A percentile compares a stretch with the other conserved stretches of the same genome.
Evolutionary conservation across 2,329 filamentous ascomycete genomes (phyloP).

Genomic region (Metarhizium anisopliae): DNA sequence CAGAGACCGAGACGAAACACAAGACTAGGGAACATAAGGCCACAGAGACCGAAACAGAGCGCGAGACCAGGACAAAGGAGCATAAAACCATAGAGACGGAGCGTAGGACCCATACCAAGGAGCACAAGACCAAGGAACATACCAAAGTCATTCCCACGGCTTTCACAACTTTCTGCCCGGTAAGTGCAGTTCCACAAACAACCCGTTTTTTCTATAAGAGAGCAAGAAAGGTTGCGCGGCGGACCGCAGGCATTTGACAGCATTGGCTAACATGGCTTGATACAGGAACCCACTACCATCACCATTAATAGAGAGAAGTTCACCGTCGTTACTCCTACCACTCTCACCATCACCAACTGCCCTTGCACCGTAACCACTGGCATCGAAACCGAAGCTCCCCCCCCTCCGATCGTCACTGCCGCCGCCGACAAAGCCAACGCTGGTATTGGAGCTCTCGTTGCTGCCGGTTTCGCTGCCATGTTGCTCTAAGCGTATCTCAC

Average conservation of each 20-base stretch:
- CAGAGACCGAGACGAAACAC: too few relatives aligned
- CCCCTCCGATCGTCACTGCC: constrained; percentile 20
- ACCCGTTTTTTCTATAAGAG: background rate
- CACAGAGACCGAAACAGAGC: background rate
- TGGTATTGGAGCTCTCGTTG: constrained; percentile 26
- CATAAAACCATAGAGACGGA: too few relatives aligned
- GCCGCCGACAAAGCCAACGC: constrained; percentile 26
- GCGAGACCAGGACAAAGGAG: background rate
- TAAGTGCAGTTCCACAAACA: constrained; percentile 16
- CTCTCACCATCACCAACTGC: constrained; percentile 38
- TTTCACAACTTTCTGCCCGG: constrained; percentile 35
- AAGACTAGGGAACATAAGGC: background rate
- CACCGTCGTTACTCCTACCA: constrained; percentile 31
- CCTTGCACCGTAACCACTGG: constrained; percentile 27
- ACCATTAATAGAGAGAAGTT: constrained; percentile 33
- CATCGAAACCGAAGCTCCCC: background rate
- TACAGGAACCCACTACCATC: constrained; percentile 22
- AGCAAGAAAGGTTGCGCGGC: background rate
- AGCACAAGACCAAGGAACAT: background rate
- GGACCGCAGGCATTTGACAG: background rate
- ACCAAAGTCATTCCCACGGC: constrained; percentile 29
- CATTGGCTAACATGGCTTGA: background rate
- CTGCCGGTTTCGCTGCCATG: constrained; percentile 30
- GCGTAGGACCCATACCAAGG: background rate
- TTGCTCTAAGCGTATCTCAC: constrained; percentile 19